A percentile compares a stretch with the other conserved stretches of the same genome.
These are phyloP conservation scores for Cudoniella acicularis DNA, from an alignment of 495 filamentous ascomycete species.

Conservation along the genomic window DNA sequence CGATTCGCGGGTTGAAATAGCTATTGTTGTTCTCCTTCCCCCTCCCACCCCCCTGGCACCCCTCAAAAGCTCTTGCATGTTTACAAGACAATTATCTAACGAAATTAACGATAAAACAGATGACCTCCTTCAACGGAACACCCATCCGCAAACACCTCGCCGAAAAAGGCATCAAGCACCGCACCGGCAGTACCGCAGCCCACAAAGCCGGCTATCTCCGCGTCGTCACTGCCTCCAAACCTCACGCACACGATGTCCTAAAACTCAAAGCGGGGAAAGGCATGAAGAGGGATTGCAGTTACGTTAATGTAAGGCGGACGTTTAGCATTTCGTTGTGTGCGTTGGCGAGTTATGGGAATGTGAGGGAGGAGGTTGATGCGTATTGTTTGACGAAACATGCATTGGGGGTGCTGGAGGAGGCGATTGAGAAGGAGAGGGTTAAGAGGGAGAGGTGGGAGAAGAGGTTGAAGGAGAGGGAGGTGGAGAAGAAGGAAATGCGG, in stretches of 20 bases:
- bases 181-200: slow-evolving; percentile 2
- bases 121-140: slow-evolving; percentile 15
- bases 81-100: no score
- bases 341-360: slow-evolving; percentile 8
- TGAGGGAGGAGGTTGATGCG: slow-evolving; percentile 3
- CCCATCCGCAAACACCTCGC: slow-evolving; percentile 8
- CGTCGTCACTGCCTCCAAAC: slow-evolving; percentile 12
- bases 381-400: slow-evolving; percentile 12
- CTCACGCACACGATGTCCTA: slow-evolving; percentile 3
- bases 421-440: background rate
- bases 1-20: slow-evolving; percentile 8
- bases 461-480: background rate
- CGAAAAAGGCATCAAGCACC: background rate
- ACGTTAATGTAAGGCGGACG: slow-evolving; percentile 7
- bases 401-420: background rate
- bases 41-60: background rate
- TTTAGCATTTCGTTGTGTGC: background rate
- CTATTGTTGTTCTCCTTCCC: slow-evolving; percentile 2
- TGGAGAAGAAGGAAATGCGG: background rate
- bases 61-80: background rate
- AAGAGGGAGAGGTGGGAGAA: background rate
- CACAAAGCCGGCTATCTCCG: slow-evolving; percentile 6
- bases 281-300: slow-evolving; percentile 15
- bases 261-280: slow-evolving; percentile 11
- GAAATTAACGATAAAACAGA: slow-evolving; percentile 2